Evolutionary conservation across 176 grass and related monocot species (phyloP), one percentile per base, ranked within the genome.

Genomic region (Phyllostachys edulis): DNA sequence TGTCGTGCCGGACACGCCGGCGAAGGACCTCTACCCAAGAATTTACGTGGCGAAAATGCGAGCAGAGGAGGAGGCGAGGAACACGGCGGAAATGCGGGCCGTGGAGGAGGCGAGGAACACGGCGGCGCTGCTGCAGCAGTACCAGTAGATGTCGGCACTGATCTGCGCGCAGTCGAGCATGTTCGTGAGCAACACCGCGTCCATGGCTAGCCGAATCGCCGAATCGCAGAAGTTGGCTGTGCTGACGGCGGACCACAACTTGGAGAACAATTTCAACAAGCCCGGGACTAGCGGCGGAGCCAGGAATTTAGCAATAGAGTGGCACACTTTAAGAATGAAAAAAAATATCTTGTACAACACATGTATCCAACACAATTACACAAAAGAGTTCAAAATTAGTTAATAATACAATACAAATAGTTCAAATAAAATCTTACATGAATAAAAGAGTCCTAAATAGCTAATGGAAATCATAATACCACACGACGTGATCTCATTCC

Each of bases 91-190:
- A n/a, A 34, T 55, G 47, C 45, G 18, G 5, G 63, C 29, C 26
- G 29, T 34, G 15, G 34, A 16, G 27, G 62, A 67, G 11, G 62
- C 62, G 10, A 12, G 5, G 17, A 2, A 24, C 9, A 41, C 20
- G 46, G 78, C 78, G 64, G 64, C 78, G 78, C 47, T 55, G 11
- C 32, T 41, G 34, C 78, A 69, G 45, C 64, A 69, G 78, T 80
- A 80, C 64, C 78, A 80, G 78, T 47, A 80, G 78, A 64, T 67
- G 77, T 80, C 47, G 47, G 47, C 47, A 17, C 78, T 80, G 23
- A 52, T 68, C 47, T 2, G 3, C 29, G 49, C 49, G 63, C 20
- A 55, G 47, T 56, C 78, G 47, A 80, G 64, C 34, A n/a, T 38
- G 34, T 80, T 80, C 64, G 32, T 27, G 3, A 80, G 32, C 32